Evolutionary conservation across 2,329 filamentous ascomycete species (phyloP).

Genomic region (Thermomyces lanuginosus): DNA sequence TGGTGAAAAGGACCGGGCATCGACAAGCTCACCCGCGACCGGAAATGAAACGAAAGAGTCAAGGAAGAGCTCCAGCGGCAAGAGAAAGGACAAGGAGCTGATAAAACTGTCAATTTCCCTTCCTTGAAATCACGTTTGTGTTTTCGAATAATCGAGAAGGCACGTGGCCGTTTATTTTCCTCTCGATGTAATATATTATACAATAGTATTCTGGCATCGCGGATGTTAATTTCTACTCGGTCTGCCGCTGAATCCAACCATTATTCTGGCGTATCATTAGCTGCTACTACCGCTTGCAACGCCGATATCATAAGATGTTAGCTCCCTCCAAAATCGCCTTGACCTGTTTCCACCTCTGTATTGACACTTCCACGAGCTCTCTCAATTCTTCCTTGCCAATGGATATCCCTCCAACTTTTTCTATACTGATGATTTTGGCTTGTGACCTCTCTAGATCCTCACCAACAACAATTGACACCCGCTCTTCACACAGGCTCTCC

Average conservation of each 20-base stretch:
- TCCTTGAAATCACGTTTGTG: too few species aligned
- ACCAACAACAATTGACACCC: conserved; percentile 70
- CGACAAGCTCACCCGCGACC: background rate
- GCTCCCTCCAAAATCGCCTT: conserved; percentile 26
- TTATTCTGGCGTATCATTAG: too few species aligned
- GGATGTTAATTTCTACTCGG: too few species aligned
- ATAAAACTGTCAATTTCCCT: too few species aligned
- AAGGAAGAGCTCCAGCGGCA: too few species aligned
- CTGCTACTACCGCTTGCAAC: conserved; percentile 1
- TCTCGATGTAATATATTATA: too few species aligned
- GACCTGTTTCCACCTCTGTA: conserved; percentile 48
- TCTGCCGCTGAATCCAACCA: too few species aligned
- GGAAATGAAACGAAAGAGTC: background rate
- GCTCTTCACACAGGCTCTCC: conserved; percentile 68
- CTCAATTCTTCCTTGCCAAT: conserved; percentile 49
- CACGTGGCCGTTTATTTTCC: too few species aligned
- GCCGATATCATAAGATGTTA: conserved; percentile 14
- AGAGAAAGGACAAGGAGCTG: too few species aligned
- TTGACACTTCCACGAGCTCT: conserved; percentile 42
- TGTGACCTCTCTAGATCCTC: conserved; percentile 28
- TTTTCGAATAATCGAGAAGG: too few species aligned
- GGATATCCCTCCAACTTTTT: conserved; percentile 66
- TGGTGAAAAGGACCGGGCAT: background rate
- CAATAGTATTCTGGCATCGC: too few species aligned
- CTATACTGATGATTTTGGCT: conserved; percentile 47